Evolutionary conservation across 2,329 filamentous ascomycete species (phyloP), one percentile per base, ranked within the genome.

Genomic region (Clarireedia sp.): DNA sequence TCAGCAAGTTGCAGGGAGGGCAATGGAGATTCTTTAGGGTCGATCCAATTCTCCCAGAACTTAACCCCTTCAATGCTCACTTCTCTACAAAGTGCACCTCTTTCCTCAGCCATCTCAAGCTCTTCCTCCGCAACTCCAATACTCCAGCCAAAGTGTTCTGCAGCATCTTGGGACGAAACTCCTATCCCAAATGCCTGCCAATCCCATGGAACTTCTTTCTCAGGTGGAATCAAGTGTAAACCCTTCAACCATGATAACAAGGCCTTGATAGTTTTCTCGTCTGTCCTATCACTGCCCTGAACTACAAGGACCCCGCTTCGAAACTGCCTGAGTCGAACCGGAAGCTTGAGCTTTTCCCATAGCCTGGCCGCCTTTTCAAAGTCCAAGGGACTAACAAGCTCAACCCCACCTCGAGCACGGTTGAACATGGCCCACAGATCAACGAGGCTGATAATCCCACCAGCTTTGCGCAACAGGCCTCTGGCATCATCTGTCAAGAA

Each of bases 381-480:
- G 66, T 99, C 94, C 17, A 83, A 76, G 0, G 94, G 94, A 61
- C 89, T 95, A 50, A 97, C 88, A 16, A 99, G 81, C 70, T 99
- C 94, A 16, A 99, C 92, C 7, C 92, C 94, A 51, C 92, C 92
- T 53, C 92, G 82, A 29, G 89, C 90, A 36, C 92, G 83, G 71
- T 99, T 99, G 75, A 97, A 97, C 61, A 95, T 83, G 26, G 90
- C 89, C 90, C 90, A 96, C 0, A 96, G 77, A 67, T 96, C 91
- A 12, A 96, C 90, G 1, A 96, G 76, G 38, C 83, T 92, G 68
- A 96, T 88, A 63, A 95, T 94, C 1, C 91, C 91, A 5, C 90
- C 91, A 48, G 91, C 87, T 59, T 82, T 84, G 56, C 83, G 83
- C 21, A 96, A 74, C 1, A 96, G 79, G 0, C 89, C 89, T 54